Percentiles rank a stretch among this genome's conserved stretches.
phyloP scores from a whole-genome alignment of 768 basidiomycete species.

The Atractiella rhizophila region DNA sequence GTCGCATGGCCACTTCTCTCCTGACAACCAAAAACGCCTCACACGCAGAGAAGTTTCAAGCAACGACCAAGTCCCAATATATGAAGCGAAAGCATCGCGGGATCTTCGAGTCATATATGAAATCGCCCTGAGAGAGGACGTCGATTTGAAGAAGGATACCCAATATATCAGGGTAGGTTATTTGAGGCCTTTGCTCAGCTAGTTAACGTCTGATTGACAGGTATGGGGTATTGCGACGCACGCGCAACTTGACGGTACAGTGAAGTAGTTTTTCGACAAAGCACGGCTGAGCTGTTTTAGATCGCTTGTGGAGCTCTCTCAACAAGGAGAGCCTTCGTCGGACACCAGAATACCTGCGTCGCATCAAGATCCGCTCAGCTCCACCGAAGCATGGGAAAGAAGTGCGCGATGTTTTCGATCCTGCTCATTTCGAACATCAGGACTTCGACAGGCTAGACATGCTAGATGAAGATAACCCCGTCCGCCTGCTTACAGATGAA shows the following conservation, averaged over 20 bases:
- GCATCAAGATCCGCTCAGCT: too few relatives aligned
- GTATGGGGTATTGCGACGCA: conserved; percentile 4
- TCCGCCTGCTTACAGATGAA: neutral
- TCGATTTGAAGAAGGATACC: neutral
- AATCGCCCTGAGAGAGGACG: neutral
- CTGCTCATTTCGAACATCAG: neutral
- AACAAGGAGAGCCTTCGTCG: too few relatives aligned
- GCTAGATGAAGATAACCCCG: neutral
- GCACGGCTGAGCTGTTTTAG: too few relatives aligned
- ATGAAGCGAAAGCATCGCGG: conserved; percentile 4
- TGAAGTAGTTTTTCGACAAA: neutral
- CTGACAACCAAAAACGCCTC: conserved; percentile 4
- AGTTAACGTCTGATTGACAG: neutral
- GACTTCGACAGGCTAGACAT: neutral
- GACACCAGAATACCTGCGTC: too few relatives aligned
- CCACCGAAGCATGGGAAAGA: too few relatives aligned
- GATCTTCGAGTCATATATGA: conserved; percentile 5
- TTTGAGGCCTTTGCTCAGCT: neutral
- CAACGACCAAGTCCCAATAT: conserved; percentile 2
- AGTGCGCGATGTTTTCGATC: neutral
- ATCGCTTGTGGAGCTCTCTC: too few relatives aligned
- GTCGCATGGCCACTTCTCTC: neutral
- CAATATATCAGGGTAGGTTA: neutral
- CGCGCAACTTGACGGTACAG: neutral
- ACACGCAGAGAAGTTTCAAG: neutral